Evolutionary conservation across 1,284 basidiomycete species (phyloP).

Genomic region (Coriolopsis trogii): DNA sequence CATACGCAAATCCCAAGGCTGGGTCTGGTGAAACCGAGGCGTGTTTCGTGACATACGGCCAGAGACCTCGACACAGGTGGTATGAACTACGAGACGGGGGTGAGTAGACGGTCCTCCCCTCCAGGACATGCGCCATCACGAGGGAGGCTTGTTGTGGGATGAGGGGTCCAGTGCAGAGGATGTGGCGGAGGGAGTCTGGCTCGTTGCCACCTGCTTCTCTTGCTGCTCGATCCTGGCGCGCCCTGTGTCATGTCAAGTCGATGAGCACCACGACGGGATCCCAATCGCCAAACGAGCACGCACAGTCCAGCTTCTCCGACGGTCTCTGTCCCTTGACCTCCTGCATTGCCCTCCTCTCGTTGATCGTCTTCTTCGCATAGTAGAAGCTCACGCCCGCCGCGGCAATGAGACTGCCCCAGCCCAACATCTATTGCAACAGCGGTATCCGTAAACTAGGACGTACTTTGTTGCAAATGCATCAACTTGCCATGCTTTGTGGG

Average conservation of each 20-base stretch:
- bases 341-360: conserved; percentile 40
- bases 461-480: not conserved
- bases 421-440: conserved; percentile 31
- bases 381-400: conserved; percentile 50
- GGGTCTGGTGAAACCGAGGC: too few species aligned
- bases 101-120: too few species aligned
- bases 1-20: too few species aligned
- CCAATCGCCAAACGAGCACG: conserved; percentile 12
- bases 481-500: conserved; percentile 36
- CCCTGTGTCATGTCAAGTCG: conserved; percentile 16
- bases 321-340: conserved; percentile 36
- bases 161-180: conserved; percentile 3
- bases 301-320: conserved; percentile 43
- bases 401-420: conserved; percentile 43
- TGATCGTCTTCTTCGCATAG: conserved; percentile 47
- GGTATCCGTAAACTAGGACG: not conserved
- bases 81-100: too few species aligned
- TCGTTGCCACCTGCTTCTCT: conserved; percentile 9
- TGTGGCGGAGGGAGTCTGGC: not conserved
- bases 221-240: conserved; percentile 21
- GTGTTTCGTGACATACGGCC: too few species aligned
- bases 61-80: too few species aligned
- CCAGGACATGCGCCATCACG: too few species aligned
- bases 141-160: too few species aligned
- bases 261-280: not conserved